phyloP scores from a whole-genome alignment of 495 filamentous ascomycete species.

The Penicilliopsis zonata region DNA sequence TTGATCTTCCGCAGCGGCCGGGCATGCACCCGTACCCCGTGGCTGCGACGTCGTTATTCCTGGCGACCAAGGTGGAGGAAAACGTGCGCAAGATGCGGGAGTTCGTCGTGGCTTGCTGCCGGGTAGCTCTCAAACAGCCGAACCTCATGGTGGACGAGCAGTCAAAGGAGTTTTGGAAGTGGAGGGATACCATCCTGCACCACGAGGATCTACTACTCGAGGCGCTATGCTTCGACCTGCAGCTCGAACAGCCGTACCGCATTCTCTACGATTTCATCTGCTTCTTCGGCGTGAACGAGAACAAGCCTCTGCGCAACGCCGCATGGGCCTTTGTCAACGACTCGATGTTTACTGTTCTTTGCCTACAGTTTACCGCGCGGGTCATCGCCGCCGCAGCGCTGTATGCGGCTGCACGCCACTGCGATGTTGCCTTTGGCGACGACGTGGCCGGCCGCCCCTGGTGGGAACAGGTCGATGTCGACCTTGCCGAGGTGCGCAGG shows the following conservation, averaged over 20 bases:
- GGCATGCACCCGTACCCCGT: constrained; percentile 82
- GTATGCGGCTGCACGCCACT: constrained; percentile 68
- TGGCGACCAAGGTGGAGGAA: constrained; percentile 95
- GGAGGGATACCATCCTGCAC: constrained; percentile 83
- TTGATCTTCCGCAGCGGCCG: constrained; percentile 43
- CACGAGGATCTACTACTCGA: constrained; percentile 90
- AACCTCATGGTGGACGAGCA: constrained; percentile 84
- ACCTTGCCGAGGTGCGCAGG: constrained; percentile 46
- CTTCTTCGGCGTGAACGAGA: constrained; percentile 54
- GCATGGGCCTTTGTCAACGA: constrained; percentile 93
- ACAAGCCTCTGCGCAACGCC: constrained; percentile 66
- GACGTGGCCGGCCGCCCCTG: constrained; percentile 62
- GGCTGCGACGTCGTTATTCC: constrained; percentile 78
- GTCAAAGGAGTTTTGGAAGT: constrained; percentile 92
- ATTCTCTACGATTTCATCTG: constrained; percentile 66
- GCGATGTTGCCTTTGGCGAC: constrained; percentile 59
- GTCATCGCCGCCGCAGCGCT: constrained; percentile 77
- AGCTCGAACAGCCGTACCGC: constrained; percentile 73
- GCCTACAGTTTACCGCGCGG: constrained; percentile 64
- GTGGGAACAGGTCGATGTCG: constrained; percentile 66
- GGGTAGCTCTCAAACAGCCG: constrained; percentile 87
- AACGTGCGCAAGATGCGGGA: constrained; percentile 90
- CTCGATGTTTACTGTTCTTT: constrained; percentile 67
- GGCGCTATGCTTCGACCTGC: constrained; percentile 84
- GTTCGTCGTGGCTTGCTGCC: constrained; percentile 80